Evolutionary conservation across 768 basidiomycete genomes (phyloP).

Genomic region (Boletus subcaerulescens): DNA sequence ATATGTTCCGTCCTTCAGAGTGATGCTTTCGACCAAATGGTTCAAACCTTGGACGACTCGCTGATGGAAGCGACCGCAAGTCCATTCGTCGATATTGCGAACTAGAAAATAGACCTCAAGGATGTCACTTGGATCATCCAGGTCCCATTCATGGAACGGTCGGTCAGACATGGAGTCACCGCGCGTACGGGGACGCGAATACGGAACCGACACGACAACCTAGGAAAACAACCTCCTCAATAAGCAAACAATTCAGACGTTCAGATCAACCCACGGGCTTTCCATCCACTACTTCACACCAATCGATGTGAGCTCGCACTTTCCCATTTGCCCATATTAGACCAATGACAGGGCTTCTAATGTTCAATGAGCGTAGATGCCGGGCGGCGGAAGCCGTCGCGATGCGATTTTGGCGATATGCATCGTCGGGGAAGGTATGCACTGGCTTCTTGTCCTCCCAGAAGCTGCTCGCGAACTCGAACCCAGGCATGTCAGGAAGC

Average conservation of each 20-base stretch:
- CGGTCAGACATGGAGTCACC: constrained; percentile 14
- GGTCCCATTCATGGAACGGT: constrained; percentile 48
- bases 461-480: constrained; percentile 53
- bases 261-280: constrained; percentile 32
- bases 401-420: constrained; percentile 59
- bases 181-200: constrained; percentile 24
- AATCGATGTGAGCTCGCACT: constrained; percentile 55
- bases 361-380: constrained; percentile 46
- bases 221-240: constrained; percentile 18
- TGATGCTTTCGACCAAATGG: constrained; percentile 34
- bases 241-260: background rate
- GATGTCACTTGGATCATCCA: constrained; percentile 44
- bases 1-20: constrained; percentile 33
- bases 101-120: constrained; percentile 49
- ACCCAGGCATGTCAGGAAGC: constrained; percentile 44
- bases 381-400: constrained; percentile 48
- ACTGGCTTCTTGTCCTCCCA: constrained; percentile 62
- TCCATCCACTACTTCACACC: constrained; percentile 39
- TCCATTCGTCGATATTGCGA: constrained; percentile 54
- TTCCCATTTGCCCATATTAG: constrained; percentile 51
- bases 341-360: constrained; percentile 49
- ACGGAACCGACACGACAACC: constrained; percentile 51
- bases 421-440: constrained; percentile 47
- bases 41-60: constrained; percentile 40
- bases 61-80: constrained; percentile 40